Base-by-base conservation (phyloP, 352 stramenopile species). In the Phytophthora agathidicida region DNA sequence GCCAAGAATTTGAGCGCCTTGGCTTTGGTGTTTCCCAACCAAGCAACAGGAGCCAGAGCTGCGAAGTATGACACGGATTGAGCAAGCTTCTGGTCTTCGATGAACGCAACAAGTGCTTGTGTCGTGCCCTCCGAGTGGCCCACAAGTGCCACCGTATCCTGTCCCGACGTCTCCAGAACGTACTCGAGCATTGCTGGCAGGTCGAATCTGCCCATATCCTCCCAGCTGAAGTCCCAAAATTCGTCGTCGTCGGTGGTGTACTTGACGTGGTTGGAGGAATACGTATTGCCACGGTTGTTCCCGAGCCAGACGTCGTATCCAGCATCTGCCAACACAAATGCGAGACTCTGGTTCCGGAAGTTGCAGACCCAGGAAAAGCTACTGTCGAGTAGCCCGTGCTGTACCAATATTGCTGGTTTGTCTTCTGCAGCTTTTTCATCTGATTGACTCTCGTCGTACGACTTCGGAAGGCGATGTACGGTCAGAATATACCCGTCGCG, bases 251-350 rank as follows among this genome's bases (percentile, higher is more conserved):
- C 47, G 16, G 53, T 66, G 3, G 55, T 52, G 49, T 81, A 81
- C 32, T 82, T 71, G 31, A 83, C 14, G 50, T 86, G 77, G 14
- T 43, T 30, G 16, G 51, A 63, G 5, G 77, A 86, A 59, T 75
- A 86, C n/a, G 77, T 86, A 28, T 71, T 83, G 27, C 77, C 77
- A n/a, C 77, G 73, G 61, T 83, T 86, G 72, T 86, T 86, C 31
- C 76, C 76, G 17, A 86, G 73, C 76, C 76, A 86, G 13, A 86
- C 76, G 22, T 87, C 77, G 42, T 80, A 87, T 2, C 77, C 77
- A 7, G 68, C 74, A 20, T 87, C 77, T 0, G 66, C 74, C 10
- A 87, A 54, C 26, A 87, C 20, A 60, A 75, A 85, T 5, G 68
- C 77, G 11, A 87, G 47, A 35, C 72, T 83, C 58, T 87, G 74